Conservation (phyloP, 768 basidiomycete genomes). For the Hirschioporus abietinus region DNA sequence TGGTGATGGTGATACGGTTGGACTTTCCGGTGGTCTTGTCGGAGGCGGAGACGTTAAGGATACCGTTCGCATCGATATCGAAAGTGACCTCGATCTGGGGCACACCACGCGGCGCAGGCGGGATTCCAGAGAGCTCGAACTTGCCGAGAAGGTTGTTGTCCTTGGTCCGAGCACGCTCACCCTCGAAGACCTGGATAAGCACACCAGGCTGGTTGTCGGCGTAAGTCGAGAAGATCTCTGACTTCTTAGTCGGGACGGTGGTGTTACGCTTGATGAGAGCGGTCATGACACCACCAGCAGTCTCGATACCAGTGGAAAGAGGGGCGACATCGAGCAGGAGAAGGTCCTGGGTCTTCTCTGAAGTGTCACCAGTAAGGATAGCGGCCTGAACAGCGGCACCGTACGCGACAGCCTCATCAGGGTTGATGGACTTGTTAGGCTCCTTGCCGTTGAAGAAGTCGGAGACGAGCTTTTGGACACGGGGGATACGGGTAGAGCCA, state of each 20-base stretch:
- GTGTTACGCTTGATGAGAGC: slow-evolving; percentile 98
- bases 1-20: slow-evolving; percentile 89
- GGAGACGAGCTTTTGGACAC: slow-evolving; percentile 94
- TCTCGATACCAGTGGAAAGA: slow-evolving; percentile 92
- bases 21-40: slow-evolving; percentile 98
- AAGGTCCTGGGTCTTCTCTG: slow-evolving; percentile 95
- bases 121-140: slow-evolving; percentile 95
- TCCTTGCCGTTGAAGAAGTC: slow-evolving; percentile 99
- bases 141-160: slow-evolving; percentile 99
- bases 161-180: slow-evolving; percentile 96
- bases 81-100: slow-evolving; percentile 98
- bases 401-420: slow-evolving; percentile 97
- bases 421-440: slow-evolving; percentile 99
- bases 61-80: slow-evolving; percentile 96
- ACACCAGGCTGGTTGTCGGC: slow-evolving; percentile 99
- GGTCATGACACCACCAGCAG: slow-evolving; percentile 99
- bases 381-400: slow-evolving; percentile 99
- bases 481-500: slow-evolving; percentile 97
- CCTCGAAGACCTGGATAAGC: slow-evolving; percentile 96
- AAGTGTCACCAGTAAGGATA: slow-evolving; percentile 95
- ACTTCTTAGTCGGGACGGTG: slow-evolving; percentile 97
- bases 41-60: slow-evolving; percentile 89
- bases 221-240: slow-evolving; percentile 97
- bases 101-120: slow-evolving; percentile 94
- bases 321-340: slow-evolving; percentile 93